These are phyloP conservation scores for Massarina eburnea DNA, from an alignment of 2,329 filamentous ascomycete genomes.

Conservation along the genomic window DNA sequence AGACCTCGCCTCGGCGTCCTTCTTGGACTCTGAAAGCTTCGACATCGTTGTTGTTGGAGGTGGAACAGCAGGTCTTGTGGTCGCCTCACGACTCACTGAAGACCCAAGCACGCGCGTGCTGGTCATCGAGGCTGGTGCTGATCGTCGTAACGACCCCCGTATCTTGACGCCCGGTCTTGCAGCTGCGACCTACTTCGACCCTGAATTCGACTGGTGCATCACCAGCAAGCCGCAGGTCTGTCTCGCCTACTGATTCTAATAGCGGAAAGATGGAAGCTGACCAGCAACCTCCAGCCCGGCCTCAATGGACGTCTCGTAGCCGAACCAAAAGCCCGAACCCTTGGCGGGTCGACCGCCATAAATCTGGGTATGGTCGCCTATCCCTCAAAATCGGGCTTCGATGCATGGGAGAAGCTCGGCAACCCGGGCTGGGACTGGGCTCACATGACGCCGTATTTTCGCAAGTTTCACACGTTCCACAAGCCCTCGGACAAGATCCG, in stretches of 20 bases:
- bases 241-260: constrained; percentile 20
- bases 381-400: constrained; percentile 43
- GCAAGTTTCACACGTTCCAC: constrained; percentile 24
- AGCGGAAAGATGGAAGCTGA: constrained; percentile 27
- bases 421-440: constrained; percentile 63
- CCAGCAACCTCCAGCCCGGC: too few species aligned
- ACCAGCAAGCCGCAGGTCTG: constrained; percentile 16
- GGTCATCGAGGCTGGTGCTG: constrained; percentile 30
- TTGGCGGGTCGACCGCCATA: constrained; percentile 37
- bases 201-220: constrained; percentile 23
- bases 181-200: too few species aligned
- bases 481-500: constrained; percentile 7
- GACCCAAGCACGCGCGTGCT: constrained; percentile 24
- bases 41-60: constrained; percentile 38
- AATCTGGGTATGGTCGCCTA: constrained; percentile 44
- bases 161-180: too few species aligned
- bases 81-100: constrained; percentile 36
- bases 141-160: too few species aligned
- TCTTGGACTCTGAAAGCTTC: too few species aligned
- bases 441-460: constrained; percentile 40
- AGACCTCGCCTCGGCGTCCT: too few species aligned
- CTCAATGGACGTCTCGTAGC: too few species aligned
- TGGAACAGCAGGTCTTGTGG: constrained; percentile 31
- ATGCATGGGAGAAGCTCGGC: constrained; percentile 61
- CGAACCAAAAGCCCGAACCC: too few species aligned